Conservation (phyloP, 257 asterid genomes). For the Coffea eugenioides region DNA sequence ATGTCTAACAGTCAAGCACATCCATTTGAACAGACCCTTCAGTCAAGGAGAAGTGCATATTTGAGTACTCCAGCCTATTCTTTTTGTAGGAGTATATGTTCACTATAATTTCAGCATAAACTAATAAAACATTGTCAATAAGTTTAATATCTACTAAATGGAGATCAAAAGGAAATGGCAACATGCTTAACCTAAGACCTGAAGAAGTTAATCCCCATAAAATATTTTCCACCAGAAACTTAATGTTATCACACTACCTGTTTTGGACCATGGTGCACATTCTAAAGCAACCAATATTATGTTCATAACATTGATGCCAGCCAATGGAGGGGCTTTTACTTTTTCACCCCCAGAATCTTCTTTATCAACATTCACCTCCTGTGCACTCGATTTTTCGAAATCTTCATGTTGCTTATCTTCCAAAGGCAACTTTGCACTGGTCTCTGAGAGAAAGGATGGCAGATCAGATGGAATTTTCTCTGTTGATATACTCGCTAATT, state of each 20-base stretch:
- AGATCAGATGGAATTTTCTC: conserved; percentile 32
- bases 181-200: neutral
- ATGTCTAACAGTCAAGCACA: neutral
- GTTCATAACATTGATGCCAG: conserved; percentile 89
- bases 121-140: too few relatives aligned
- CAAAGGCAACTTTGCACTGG: conserved; percentile 18
- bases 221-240: neutral
- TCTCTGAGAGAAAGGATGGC: conserved; percentile 19
- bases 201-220: neutral
- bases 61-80: neutral
- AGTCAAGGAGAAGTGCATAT: neutral
- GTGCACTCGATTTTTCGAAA: conserved; percentile 33
- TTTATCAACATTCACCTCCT: conserved; percentile 27
- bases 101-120: neutral
- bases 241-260: conserved; percentile 48
- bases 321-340: conserved; percentile 77
- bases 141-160: neutral
- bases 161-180: neutral
- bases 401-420: conserved; percentile 34
- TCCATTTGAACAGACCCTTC: neutral
- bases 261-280: conserved; percentile 95
- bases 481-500: conserved; percentile 18
- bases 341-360: conserved; percentile 45
- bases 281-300: conserved; percentile 77
- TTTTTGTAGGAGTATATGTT: neutral